Conservation (phyloP, 176 grass and related monocot species). For the Pharus latifolius region DNA sequence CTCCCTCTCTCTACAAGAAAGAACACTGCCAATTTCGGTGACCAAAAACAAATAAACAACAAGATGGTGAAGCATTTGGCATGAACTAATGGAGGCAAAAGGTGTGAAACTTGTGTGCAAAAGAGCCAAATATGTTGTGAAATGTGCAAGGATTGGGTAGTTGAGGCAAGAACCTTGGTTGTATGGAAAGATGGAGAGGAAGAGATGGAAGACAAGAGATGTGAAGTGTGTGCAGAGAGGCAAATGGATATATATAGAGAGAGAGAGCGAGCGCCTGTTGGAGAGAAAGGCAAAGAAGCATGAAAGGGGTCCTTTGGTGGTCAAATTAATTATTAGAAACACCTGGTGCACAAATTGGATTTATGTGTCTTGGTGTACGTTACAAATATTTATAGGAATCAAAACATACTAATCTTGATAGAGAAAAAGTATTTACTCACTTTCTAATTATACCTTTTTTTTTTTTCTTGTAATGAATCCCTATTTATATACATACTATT, state of each 20-base stretch:
- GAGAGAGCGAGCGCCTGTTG: no score
- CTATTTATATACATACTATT: no score
- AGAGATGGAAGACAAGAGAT: constrained; percentile 3
- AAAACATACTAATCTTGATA: no score
- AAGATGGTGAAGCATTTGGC: background rate
- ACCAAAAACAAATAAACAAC: background rate
- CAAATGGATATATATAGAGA: constrained; percentile 8
- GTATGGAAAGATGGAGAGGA: background rate
- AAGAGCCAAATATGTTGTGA: background rate
- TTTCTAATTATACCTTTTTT: no score
- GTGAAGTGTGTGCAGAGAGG: constrained; percentile 3
- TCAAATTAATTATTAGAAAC: background rate
- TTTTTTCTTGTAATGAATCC: no score
- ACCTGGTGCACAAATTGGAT: no score
- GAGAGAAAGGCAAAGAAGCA: background rate
- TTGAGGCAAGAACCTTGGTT: constrained; percentile 43
- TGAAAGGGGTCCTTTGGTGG: background rate
- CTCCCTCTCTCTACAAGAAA: constrained; percentile 30
- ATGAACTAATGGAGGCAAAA: background rate
- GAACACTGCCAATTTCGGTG: background rate
- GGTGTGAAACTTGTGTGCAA: background rate
- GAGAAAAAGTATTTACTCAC: no score
- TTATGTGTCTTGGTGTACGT: no score
- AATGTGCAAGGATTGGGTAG: constrained; percentile 10
- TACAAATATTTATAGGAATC: no score